Percentiles rank a stretch among this genome's conserved stretches.
Conservation (phyloP, 768 basidiomycete genomes). For the Phaeotremella skinneri region DNA sequence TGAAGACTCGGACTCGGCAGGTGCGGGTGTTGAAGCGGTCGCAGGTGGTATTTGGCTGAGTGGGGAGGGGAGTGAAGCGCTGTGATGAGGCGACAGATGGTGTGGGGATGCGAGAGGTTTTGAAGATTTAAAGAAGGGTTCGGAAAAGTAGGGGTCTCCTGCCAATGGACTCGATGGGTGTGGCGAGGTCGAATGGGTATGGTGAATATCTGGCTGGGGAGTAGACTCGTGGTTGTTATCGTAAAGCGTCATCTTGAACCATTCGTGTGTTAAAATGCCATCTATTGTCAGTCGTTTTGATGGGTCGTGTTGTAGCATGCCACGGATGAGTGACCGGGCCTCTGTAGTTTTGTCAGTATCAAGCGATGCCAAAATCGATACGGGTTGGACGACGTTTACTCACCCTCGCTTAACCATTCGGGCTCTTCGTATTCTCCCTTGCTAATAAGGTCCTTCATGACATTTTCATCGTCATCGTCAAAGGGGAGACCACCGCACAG, state of each 20-base stretch:
- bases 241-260: constrained; percentile 62
- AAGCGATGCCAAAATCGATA: not conserved
- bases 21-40: constrained; percentile 6
- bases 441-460: constrained; percentile 82
- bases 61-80: constrained; percentile 26
- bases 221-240: constrained; percentile 11
- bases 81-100: constrained; percentile 12
- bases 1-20: constrained; percentile 25
- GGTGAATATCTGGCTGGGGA: constrained; percentile 14
- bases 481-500: constrained; percentile 86
- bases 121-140: constrained; percentile 12
- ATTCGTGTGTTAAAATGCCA: constrained; percentile 78
- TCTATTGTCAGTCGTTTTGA: constrained; percentile 72
- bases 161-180: constrained; percentile 15
- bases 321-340: constrained; percentile 75
- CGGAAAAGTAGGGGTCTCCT: constrained; percentile 24
- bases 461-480: constrained; percentile 72
- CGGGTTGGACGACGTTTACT: constrained; percentile 16
- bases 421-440: constrained; percentile 86
- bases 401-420: constrained; percentile 84
- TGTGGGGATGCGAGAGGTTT: constrained; percentile 3
- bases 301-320: constrained; percentile 74
- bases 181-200: constrained; percentile 30
- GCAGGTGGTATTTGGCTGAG: constrained; percentile 8
- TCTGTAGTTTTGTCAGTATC: constrained; percentile 57